A percentile compares a stretch with the other conserved stretches of the same genome.
phyloP scores from a whole-genome alignment of 371 early-diverging fungal species.

The Sporodiniella umbellata region DNA sequence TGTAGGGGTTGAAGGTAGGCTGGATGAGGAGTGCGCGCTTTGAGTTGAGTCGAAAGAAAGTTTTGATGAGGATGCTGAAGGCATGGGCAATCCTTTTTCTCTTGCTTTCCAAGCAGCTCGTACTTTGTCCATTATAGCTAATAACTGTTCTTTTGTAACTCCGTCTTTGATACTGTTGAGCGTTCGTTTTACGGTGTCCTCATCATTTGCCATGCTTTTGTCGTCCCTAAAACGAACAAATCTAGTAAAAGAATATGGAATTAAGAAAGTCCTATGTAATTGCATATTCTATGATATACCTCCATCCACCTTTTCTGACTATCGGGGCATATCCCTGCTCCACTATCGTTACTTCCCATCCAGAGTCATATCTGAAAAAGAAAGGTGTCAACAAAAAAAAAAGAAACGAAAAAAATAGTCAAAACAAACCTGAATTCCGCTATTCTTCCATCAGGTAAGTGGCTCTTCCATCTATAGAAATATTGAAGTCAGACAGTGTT shows the following conservation, averaged over 20 bases:
- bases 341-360: constrained; percentile 56
- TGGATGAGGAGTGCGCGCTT: neutral
- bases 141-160: constrained; percentile 49
- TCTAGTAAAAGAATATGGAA: constrained; percentile 13
- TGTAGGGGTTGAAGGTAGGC: constrained; percentile 1
- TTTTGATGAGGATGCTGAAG: constrained; percentile 8
- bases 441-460: constrained; percentile 63
- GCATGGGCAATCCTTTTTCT: constrained; percentile 43
- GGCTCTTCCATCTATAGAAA: constrained; percentile 55
- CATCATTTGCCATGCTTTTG: constrained; percentile 69
- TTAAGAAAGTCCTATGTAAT: no score
- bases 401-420: neutral
- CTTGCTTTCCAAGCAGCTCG: constrained; percentile 65
- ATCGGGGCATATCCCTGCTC: constrained; percentile 61
- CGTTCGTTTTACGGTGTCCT: constrained; percentile 51
- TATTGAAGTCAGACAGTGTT: neutral
- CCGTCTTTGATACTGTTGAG: constrained; percentile 51
- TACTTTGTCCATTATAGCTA: constrained; percentile 47
- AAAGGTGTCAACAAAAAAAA: neutral
- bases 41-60: neutral
- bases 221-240: constrained; percentile 69
- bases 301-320: constrained; percentile 61
- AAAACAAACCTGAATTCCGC: constrained; percentile 53
- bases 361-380: constrained; percentile 48
- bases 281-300: constrained; percentile 26